These are phyloP conservation scores for Kalmusia sp. DNA, from an alignment of 2,329 filamentous ascomycete species.

Conservation along the genomic window DNA sequence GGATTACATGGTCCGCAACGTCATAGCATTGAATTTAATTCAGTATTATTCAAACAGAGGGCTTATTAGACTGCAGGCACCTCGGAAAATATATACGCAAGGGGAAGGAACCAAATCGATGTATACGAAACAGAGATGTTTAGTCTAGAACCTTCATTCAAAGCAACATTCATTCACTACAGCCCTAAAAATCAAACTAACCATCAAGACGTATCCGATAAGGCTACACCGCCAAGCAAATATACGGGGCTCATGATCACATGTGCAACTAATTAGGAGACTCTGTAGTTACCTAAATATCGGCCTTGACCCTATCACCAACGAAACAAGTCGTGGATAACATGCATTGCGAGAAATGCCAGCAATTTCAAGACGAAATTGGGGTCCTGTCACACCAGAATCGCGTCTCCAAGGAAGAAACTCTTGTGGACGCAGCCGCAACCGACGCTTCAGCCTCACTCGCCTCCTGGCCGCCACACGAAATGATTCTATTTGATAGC, in stretches of 20 bases:
- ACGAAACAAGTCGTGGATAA: background rate
- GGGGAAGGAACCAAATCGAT: no score
- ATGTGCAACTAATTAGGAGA: background rate
- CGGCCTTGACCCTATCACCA: background rate
- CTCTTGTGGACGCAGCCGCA: background rate
- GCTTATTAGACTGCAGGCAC: no score
- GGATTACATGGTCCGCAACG: no score
- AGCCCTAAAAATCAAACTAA: background rate
- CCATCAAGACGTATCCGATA: background rate
- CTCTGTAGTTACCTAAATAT: background rate
- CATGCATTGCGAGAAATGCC: background rate
- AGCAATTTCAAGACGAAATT: conserved; percentile 3
- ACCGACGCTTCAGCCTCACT: no score
- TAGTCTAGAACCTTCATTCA: no score
- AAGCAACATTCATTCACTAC: no score
- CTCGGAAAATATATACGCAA: no score
- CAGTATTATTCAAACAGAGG: no score
- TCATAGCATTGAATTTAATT: no score
- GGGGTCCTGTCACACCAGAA: background rate
- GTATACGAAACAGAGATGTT: no score
- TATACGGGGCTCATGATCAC: background rate
- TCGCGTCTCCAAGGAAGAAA: background rate
- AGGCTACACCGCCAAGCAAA: background rate
- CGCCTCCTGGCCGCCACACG: background rate
- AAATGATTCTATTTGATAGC: background rate